Conservation (phyloP, 169 alveolate genomes). For the Plasmodium falciparum region DNA sequence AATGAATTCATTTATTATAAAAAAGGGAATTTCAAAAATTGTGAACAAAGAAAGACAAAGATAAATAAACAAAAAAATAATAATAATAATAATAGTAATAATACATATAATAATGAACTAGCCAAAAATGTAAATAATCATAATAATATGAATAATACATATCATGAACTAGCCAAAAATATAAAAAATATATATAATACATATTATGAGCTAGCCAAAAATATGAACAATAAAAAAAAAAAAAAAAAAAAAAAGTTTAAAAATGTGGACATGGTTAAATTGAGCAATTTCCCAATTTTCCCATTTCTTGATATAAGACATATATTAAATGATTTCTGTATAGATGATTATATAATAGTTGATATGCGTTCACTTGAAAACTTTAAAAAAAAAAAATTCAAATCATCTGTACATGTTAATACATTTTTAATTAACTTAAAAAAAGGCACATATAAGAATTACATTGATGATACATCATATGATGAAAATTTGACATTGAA, state of each 20-base stretch:
- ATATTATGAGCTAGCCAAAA: not conserved
- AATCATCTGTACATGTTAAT: constrained; percentile 69
- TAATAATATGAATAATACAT: constrained; percentile 5
- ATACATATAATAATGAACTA: not conserved
- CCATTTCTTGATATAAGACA: constrained; percentile 45
- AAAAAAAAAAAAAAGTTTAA: constrained; percentile 34
- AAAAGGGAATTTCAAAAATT: constrained; percentile 11
- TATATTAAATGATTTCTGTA: constrained; percentile 28
- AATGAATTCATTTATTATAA: constrained; percentile 31
- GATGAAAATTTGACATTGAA: constrained; percentile 19
- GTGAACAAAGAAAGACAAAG: not conserved
- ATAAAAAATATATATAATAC: constrained; percentile 7
- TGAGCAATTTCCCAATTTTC: constrained; percentile 42
- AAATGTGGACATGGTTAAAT: constrained; percentile 9
- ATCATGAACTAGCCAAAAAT: not conserved
- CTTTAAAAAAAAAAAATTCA: constrained; percentile 41
- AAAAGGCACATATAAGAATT: constrained; percentile 50
- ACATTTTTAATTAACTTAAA: constrained; percentile 53
- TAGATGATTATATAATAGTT: constrained; percentile 28
- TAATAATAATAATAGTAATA: no score
- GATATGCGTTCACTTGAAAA: constrained; percentile 48
- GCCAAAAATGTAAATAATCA: constrained; percentile 1
- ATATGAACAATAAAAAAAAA: constrained; percentile 21
- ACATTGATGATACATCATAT: constrained; percentile 29
- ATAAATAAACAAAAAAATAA: not conserved